Conservation (phyloP, 768 basidiomycete genomes). For the Tricholoma saponaceum region DNA sequence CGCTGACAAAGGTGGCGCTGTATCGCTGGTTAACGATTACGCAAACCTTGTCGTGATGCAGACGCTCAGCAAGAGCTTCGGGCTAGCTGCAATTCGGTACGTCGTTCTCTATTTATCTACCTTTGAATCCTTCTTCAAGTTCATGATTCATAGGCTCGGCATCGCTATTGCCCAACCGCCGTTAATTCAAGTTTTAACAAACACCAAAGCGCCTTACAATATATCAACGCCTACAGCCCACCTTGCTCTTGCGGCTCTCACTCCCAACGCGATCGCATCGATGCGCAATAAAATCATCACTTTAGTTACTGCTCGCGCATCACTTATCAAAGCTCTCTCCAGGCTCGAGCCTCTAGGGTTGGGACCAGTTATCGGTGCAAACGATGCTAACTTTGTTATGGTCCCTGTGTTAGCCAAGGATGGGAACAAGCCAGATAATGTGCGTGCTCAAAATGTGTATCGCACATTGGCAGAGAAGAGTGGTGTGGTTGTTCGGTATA, state of each 20-base stretch:
- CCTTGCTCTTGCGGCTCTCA: conserved; percentile 76
- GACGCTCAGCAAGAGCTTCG: conserved; percentile 95
- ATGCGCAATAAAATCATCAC: conserved; percentile 66
- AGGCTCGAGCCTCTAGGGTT: conserved; percentile 48
- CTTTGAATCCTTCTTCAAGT: neutral
- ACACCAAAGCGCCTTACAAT: conserved; percentile 98
- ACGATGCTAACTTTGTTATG: conserved; percentile 88
- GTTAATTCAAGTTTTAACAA: conserved; percentile 85
- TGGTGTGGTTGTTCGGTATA: conserved; percentile 87
- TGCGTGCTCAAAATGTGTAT: conserved; percentile 63
- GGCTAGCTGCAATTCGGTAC: conserved; percentile 91
- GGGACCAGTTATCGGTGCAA: conserved; percentile 70
- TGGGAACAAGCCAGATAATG: conserved; percentile 48
- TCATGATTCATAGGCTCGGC: conserved; percentile 58
- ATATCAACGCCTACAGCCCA: conserved; percentile 86
- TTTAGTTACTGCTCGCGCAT: conserved; percentile 54
- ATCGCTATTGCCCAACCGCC: conserved; percentile 87
- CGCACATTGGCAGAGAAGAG: conserved; percentile 77
- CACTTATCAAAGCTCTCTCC: conserved; percentile 48
- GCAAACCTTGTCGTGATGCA: conserved; percentile 93
- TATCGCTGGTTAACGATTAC: conserved; percentile 70
- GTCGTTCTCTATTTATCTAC: conserved; percentile 16
- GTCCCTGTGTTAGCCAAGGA: conserved; percentile 63
- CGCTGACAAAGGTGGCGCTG: conserved; percentile 60
- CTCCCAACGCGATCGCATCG: conserved; percentile 50